Evolutionary conservation across 306 rosid genomes (phyloP).

Genomic region (Malus fusca): DNA sequence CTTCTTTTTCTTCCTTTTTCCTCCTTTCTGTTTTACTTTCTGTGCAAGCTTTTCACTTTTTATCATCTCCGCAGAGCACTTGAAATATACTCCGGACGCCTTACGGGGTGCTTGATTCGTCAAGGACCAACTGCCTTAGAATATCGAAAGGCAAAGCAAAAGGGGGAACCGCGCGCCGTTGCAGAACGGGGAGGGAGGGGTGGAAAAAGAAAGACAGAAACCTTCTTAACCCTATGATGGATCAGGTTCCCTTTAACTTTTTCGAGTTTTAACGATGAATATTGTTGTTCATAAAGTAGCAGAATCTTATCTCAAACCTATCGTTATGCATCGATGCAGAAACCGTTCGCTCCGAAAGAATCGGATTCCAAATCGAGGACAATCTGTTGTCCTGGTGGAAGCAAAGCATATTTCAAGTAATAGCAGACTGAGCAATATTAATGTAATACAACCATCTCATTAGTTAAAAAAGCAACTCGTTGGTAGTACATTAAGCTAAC

Average conservation of each 20-base stretch:
- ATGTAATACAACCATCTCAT: not conserved
- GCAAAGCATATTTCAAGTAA: not conserved
- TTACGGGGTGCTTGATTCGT: constrained; percentile 11
- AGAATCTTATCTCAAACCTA: not conserved
- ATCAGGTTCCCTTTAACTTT: not conserved
- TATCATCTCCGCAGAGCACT: constrained; percentile 7
- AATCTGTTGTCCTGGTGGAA: not conserved
- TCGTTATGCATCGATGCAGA: not conserved
- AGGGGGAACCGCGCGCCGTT: not conserved
- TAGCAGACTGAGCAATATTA: too few relatives aligned
- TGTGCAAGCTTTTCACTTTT: not conserved
- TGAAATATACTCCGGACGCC: constrained; percentile 14
- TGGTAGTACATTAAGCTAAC: not conserved
- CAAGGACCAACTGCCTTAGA: not conserved
- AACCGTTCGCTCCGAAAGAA: not conserved
- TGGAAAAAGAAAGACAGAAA: not conserved
- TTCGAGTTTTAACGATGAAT: too few relatives aligned
- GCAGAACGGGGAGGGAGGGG: not conserved
- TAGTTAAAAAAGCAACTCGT: not conserved
- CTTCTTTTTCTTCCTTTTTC: not conserved
- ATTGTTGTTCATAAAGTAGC: too few relatives aligned
- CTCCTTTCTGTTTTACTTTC: not conserved
- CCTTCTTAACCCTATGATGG: not conserved
- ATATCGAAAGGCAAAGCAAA: not conserved
- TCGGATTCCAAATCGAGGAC: not conserved